Evolutionary conservation across 768 basidiomycete genomes (phyloP).

Genomic region (Polyporus arcularius): DNA sequence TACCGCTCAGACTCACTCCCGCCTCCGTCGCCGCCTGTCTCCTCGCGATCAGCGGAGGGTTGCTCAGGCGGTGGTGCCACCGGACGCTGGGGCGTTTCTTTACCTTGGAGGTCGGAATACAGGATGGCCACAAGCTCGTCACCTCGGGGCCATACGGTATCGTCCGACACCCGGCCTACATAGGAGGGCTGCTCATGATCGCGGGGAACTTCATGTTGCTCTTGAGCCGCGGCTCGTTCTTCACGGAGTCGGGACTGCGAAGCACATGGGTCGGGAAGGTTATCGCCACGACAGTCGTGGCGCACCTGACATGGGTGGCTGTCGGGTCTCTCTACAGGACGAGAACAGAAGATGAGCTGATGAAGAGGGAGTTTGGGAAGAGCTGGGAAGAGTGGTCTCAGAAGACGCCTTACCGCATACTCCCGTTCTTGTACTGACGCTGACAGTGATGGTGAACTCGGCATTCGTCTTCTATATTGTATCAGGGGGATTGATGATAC

Average conservation of each 20-base stretch:
- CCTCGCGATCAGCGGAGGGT: neutral
- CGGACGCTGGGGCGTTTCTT: slow-evolving; percentile 19
- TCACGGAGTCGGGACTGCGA: neutral
- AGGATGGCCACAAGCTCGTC: slow-evolving; percentile 18
- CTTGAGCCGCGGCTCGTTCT: slow-evolving; percentile 2
- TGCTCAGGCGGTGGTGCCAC: slow-evolving; percentile 14
- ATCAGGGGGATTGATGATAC: no score
- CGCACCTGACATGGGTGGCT: neutral
- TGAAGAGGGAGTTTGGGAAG: slow-evolving; percentile 11
- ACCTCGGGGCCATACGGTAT: slow-evolving; percentile 24
- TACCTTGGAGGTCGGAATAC: slow-evolving; percentile 17
- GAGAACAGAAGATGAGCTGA: slow-evolving; percentile 4
- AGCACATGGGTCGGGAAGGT: neutral
- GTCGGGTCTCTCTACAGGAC: neutral
- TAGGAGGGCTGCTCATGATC: neutral
- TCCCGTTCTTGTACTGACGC: slow-evolving; percentile 11
- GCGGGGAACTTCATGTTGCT: neutral
- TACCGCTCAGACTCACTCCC: neutral
- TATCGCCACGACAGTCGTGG: neutral
- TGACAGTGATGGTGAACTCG: no score
- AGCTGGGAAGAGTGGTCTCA: slow-evolving; percentile 11
- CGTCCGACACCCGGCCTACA: slow-evolving; percentile 27
- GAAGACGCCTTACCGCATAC: slow-evolving; percentile 7
- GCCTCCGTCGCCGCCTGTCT: neutral
- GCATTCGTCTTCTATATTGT: no score